Evolutionary conservation across 1,139 yeast genomes (phyloP).

Genomic region (Waltiozyma sp.): DNA sequence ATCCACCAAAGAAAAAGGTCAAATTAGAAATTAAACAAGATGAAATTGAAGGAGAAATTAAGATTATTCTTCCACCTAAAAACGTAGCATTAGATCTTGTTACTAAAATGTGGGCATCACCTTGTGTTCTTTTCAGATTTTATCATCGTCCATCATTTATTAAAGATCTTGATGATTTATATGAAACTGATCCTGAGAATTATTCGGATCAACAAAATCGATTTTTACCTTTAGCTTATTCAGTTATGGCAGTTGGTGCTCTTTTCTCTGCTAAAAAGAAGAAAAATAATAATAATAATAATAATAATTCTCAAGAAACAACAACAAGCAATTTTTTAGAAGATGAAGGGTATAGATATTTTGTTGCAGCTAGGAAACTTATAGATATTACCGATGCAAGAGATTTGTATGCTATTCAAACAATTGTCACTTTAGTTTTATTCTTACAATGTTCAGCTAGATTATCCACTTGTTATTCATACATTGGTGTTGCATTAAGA

Average conservation of each 20-base stretch:
- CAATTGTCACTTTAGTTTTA: constrained; percentile 55
- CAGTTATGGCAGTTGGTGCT: constrained; percentile 69
- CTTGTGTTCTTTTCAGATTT: constrained; percentile 77
- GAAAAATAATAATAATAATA: too few species aligned
- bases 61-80: constrained; percentile 24
- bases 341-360: constrained; percentile 80
- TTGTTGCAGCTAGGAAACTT: constrained; percentile 75
- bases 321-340: constrained; percentile 30
- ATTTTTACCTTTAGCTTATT: constrained; percentile 63
- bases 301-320: too few species aligned
- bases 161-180: constrained; percentile 46
- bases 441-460: constrained; percentile 87
- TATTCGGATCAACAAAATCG: constrained; percentile 63
- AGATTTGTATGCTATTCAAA: constrained; percentile 59
- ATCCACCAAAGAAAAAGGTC: too few species aligned
- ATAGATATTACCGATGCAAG: constrained; percentile 65
- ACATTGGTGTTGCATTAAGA: constrained; percentile 84
- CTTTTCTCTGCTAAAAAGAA: constrained; percentile 32
- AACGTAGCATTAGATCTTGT: constrained; percentile 65
- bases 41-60: constrained; percentile 22
- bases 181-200: constrained; percentile 54
- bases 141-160: constrained; percentile 79
- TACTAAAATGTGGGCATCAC: constrained; percentile 76
- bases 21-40: too few species aligned
- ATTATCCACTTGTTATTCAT: constrained; percentile 81